phyloP scores from a whole-genome alignment of 192 early-diverging fungal genomes.

The Backusella sp. region DNA sequence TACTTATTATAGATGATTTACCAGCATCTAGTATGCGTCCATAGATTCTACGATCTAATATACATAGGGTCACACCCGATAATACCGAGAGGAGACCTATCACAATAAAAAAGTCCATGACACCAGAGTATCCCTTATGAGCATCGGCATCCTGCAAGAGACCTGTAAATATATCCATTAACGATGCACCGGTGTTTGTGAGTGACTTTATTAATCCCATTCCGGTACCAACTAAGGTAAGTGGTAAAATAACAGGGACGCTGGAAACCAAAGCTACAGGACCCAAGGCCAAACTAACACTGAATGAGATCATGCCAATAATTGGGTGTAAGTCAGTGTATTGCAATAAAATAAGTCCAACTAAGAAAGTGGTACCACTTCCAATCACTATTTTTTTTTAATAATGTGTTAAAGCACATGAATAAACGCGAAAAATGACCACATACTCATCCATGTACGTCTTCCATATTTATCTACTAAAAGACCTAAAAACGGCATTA shows the following conservation, averaged over 20 bases:
- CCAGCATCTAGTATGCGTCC: conserved; percentile 20
- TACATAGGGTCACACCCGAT: conserved; percentile 12
- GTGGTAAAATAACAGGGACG: conserved; percentile 54
- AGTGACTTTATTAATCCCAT: conserved; percentile 62
- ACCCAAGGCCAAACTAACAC: conserved; percentile 54
- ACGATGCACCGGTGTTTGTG: conserved; percentile 56
- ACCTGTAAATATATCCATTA: conserved; percentile 59
- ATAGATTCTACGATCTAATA: conserved; percentile 29
- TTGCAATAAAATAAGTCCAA: conserved; percentile 36
- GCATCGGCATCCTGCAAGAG: conserved; percentile 50
- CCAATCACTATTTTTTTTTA: conserved; percentile 23
- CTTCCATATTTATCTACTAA: conserved; percentile 67
- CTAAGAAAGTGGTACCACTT: conserved; percentile 14
- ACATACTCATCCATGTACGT: conserved; percentile 51
- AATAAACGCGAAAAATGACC: not conserved
- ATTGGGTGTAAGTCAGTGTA: conserved; percentile 50
- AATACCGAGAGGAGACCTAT: not conserved
- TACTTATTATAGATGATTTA: not conserved
- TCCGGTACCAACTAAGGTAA: conserved; percentile 54
- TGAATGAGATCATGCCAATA: conserved; percentile 53
- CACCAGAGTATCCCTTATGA: conserved; percentile 28
- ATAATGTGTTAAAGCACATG: not conserved
- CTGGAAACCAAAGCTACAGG: conserved; percentile 57
- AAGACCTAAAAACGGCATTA: conserved; percentile 69
- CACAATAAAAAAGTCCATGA: conserved; percentile 24